Percentiles rank a stretch among this genome's conserved stretches.
Evolutionary conservation across 2,329 filamentous ascomycete genomes (phyloP).

Genomic region (Penicillium sp.): DNA sequence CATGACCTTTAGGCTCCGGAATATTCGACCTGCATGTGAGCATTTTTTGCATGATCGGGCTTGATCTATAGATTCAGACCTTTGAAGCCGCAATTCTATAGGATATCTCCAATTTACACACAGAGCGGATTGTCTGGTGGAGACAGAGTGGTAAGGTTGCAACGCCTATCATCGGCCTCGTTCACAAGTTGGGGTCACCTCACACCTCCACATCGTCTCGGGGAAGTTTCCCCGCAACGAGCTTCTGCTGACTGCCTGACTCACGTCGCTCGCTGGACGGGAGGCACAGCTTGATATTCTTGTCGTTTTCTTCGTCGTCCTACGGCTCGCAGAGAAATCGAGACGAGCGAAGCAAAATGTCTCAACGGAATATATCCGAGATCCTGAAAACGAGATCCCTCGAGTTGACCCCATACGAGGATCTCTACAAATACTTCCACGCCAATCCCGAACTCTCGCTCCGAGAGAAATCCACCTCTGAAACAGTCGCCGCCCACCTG

Average conservation of each 20-base stretch:
- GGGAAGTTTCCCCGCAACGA: not conserved
- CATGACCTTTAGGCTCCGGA: too few relatives aligned
- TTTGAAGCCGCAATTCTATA: too few relatives aligned
- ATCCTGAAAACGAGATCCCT: constrained; percentile 22
- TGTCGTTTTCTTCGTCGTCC: too few relatives aligned
- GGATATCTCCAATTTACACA: too few relatives aligned
- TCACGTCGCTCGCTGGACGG: not conserved
- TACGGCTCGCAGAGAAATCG: too few relatives aligned
- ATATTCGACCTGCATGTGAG: too few relatives aligned
- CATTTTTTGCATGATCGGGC: too few relatives aligned
- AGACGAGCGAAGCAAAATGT: constrained; percentile 25
- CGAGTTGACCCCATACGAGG: constrained; percentile 52
- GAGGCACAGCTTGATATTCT: not conserved
- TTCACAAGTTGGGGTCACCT: not conserved
- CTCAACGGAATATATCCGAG: constrained; percentile 22
- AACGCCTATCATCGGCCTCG: not conserved
- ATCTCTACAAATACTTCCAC: constrained; percentile 62
- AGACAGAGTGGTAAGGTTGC: not conserved
- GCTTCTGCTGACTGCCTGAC: not conserved
- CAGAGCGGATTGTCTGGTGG: not conserved
- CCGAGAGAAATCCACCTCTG: constrained; percentile 57
- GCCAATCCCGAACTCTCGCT: constrained; percentile 61
- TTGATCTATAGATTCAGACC: too few relatives aligned
- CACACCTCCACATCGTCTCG: not conserved
- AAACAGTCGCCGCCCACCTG: constrained; percentile 50